Evolutionary conservation across 2,329 filamentous ascomycete genomes (phyloP).

Genomic region (Hawksworthiomyces lignivorus): DNA sequence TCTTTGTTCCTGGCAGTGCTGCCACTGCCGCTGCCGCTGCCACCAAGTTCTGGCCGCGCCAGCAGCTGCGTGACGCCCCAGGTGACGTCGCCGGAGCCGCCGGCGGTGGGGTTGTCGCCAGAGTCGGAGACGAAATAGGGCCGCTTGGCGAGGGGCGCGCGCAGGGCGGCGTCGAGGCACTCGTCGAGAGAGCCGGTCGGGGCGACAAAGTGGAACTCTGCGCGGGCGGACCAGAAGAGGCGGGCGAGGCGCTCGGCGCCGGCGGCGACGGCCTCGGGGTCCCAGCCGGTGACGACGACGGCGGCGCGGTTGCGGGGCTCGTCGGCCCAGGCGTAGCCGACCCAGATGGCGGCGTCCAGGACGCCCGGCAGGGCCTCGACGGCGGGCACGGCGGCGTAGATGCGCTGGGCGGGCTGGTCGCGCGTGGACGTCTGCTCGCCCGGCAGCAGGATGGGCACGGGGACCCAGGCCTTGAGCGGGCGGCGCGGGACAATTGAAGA

Average conservation of each 20-base stretch:
- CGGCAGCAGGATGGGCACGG: conserved; percentile 42
- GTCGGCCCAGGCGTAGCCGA: conserved; percentile 50
- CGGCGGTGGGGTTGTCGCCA: conserved; percentile 48
- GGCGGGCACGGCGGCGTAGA: conserved; percentile 39
- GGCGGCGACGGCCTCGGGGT: conserved; percentile 26
- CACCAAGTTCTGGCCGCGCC: conserved; percentile 33
- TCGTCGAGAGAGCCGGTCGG: conserved; percentile 38
- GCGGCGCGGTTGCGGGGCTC: conserved; percentile 43
- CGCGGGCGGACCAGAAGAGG: conserved; percentile 39
- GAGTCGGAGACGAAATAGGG: conserved; percentile 50
- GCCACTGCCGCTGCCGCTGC: no score
- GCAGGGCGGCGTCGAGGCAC: conserved; percentile 38
- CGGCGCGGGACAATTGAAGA: no score
- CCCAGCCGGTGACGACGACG: conserved; percentile 45
- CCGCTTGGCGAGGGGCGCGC: conserved; percentile 23
- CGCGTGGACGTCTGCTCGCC: conserved; percentile 49
- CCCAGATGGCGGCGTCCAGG: conserved; percentile 46
- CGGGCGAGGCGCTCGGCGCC: conserved; percentile 38
- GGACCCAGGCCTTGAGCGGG: conserved; percentile 45
- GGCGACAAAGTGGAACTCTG: conserved; percentile 43
- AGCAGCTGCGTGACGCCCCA: conserved; percentile 41
- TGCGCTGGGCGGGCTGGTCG: conserved; percentile 41
- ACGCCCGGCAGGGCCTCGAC: conserved; percentile 34
- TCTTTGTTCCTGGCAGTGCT: no score
- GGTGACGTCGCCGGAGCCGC: conserved; percentile 45